Conservation (phyloP, 768 basidiomycete species). For the Gautieria morchelliformis region DNA sequence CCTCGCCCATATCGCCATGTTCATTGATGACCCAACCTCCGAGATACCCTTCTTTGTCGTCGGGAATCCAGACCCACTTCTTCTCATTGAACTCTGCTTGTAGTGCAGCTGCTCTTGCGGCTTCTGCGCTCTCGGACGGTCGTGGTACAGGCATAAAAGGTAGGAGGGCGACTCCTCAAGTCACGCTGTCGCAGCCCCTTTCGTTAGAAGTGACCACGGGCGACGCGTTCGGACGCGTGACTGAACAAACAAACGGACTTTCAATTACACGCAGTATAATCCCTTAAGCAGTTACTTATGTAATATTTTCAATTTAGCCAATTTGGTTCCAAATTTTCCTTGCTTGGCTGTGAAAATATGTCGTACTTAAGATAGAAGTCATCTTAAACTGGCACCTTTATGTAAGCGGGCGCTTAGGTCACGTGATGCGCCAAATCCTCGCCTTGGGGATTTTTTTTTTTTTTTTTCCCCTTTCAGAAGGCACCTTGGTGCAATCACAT, state of each 20-base stretch:
- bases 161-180: background rate
- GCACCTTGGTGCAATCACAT: too few species aligned
- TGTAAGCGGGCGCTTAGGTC: too few species aligned
- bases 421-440: too few species aligned
- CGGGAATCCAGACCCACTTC: slow-evolving; percentile 98
- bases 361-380: too few species aligned
- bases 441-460: too few species aligned
- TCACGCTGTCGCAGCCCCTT: background rate
- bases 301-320: too few species aligned
- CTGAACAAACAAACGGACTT: background rate
- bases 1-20: slow-evolving; percentile 72
- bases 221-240: background rate
- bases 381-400: too few species aligned
- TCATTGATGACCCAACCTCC: slow-evolving; percentile 90
- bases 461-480: too few species aligned
- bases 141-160: slow-evolving; percentile 24
- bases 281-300: too few species aligned
- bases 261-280: too few species aligned
- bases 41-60: slow-evolving; percentile 85
- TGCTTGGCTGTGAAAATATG: too few species aligned
- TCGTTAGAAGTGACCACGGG: background rate
- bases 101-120: slow-evolving; percentile 76
- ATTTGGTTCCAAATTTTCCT: too few species aligned
- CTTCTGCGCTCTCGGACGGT: slow-evolving; percentile 42
- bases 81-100: slow-evolving; percentile 96